These are phyloP conservation scores for Wickerhamomyces bisporus DNA, from an alignment of 805 yeast species.

Conservation along the genomic window DNA sequence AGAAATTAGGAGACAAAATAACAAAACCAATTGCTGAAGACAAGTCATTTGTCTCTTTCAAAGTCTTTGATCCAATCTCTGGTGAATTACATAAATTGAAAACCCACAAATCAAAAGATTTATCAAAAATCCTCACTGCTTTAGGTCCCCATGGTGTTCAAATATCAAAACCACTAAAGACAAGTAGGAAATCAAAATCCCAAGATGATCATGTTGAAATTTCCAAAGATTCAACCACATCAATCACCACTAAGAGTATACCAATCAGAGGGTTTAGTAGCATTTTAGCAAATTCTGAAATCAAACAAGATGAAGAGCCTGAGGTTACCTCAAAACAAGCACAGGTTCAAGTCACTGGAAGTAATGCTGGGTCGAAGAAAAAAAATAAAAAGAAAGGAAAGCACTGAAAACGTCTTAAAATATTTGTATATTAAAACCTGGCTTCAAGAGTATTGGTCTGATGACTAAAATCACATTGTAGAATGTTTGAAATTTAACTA, in stretches of 20 bases:
- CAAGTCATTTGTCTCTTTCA: slow-evolving; percentile 34
- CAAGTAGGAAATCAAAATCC: neutral
- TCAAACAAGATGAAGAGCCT: slow-evolving; percentile 12
- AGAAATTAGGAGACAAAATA: slow-evolving; percentile 5
- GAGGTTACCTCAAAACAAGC: slow-evolving; percentile 5
- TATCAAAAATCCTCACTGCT: slow-evolving; percentile 65
- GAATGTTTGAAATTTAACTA: no score
- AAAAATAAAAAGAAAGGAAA: slow-evolving; percentile 24
- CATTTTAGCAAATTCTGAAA: slow-evolving; percentile 20
- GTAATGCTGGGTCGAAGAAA: slow-evolving; percentile 10
- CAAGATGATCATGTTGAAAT: neutral
- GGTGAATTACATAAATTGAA: slow-evolving; percentile 58
- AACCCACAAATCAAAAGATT: slow-evolving; percentile 60
- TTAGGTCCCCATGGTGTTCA: slow-evolving; percentile 61
- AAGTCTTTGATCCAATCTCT: slow-evolving; percentile 58
- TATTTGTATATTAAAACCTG: neutral
- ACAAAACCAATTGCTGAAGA: slow-evolving; percentile 5
- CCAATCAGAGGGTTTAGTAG: slow-evolving; percentile 20
- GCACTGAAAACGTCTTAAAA: slow-evolving; percentile 5
- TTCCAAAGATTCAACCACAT: slow-evolving; percentile 1
- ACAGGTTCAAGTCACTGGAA: neutral
- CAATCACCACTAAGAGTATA: neutral
- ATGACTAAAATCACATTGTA: no score
- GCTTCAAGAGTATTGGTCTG: no score
- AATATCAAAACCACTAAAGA: slow-evolving; percentile 4